A percentile compares a stretch with the other conserved stretches of the same genome.
Evolutionary conservation across 306 rosid species (phyloP).

Genomic region (Bauhinia variegata): DNA sequence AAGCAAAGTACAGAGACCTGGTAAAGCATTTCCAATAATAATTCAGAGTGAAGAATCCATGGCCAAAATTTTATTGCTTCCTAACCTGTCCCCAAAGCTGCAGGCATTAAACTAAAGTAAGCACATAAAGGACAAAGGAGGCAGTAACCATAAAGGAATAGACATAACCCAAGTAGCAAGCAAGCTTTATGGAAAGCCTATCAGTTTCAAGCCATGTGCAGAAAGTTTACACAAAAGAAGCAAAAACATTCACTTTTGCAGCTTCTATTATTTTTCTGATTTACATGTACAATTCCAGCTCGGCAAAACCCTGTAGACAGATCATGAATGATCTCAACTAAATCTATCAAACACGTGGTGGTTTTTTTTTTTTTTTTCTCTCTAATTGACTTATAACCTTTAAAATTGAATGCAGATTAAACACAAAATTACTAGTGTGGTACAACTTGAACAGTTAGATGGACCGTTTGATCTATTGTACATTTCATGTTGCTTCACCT

Average conservation of each 20-base stretch:
- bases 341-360: conserved; percentile 19
- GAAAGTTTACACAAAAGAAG: conserved; percentile 52
- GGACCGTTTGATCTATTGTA: no score
- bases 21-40: background rate
- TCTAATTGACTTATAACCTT: no score
- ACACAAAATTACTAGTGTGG: no score
- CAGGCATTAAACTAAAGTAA: conserved; percentile 41
- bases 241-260: conserved; percentile 55
- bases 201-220: conserved; percentile 75
- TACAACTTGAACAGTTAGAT: no score
- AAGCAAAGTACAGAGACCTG: background rate
- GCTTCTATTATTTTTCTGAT: conserved; percentile 59
- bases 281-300: conserved; percentile 60
- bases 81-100: conserved; percentile 37
- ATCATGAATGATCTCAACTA: conserved; percentile 42
- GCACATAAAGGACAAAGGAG: conserved; percentile 19
- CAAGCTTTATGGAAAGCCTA: conserved; percentile 62
- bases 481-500: no score
- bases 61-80: conserved; percentile 16
- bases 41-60: conserved; percentile 30
- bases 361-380: no score
- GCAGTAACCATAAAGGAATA: conserved; percentile 53
- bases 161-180: conserved; percentile 72
- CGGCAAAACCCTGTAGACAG: conserved; percentile 41
- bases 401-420: no score